Percentiles rank a stretch among this genome's conserved stretches.
Evolutionary conservation across 1,284 basidiomycete species (phyloP).

Genomic region (Sporisorium scitamineum): DNA sequence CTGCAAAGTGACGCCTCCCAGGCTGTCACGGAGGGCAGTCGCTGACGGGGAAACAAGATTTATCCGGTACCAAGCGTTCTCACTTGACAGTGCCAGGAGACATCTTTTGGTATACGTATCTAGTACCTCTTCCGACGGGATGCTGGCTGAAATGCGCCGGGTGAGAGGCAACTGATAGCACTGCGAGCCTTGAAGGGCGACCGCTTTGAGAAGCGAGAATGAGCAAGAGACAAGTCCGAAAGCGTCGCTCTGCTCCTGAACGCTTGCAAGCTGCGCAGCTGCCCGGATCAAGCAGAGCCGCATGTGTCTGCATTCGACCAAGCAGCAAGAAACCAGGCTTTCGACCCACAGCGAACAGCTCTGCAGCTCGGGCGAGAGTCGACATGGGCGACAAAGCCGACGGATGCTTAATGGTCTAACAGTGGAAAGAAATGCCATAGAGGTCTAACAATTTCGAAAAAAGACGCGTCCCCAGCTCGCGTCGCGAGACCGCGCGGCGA

Average conservation of each 20-base stretch:
- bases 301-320: no score
- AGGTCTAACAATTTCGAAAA: background rate
- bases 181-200: background rate
- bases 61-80: background rate
- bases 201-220: background rate
- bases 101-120: no score
- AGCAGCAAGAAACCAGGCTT: background rate
- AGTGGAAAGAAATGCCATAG: background rate
- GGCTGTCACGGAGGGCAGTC: background rate
- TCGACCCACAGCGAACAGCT: no score
- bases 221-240: background rate
- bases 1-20: background rate
- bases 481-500: background rate
- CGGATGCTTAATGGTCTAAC: background rate
- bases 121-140: background rate
- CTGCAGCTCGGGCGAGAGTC: background rate
- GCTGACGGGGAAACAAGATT: background rate
- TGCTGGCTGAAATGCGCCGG: background rate
- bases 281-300: background rate
- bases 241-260: background rate
- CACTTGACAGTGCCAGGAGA: no score
- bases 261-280: background rate
- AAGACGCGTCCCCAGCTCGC: constrained; percentile 1
- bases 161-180: background rate
- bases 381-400: background rate